A percentile compares a stretch with the other conserved stretches of the same genome.
phyloP scores from a whole-genome alignment of 306 rosid genomes.

The Boehmeria nivea region DNA sequence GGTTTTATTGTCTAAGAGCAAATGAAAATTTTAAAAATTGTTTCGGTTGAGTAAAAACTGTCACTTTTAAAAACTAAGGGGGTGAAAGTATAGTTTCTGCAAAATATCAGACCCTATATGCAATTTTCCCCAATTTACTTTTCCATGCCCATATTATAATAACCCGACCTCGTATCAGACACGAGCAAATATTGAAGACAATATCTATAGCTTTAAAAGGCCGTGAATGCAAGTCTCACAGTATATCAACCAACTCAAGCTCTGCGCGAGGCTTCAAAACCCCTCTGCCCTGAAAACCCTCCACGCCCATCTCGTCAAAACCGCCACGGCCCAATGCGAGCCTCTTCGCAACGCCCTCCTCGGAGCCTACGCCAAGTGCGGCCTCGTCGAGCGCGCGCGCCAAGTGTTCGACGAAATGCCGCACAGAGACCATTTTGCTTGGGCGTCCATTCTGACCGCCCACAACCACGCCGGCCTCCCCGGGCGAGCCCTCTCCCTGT shows the following conservation, averaged over 20 bases:
- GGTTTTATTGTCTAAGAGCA: too few relatives aligned
- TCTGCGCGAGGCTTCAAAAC: slow-evolving; percentile 32
- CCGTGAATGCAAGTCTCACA: slow-evolving; percentile 47
- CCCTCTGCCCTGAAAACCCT: slow-evolving; percentile 35
- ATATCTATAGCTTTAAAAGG: too few relatives aligned
- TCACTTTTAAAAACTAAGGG: too few relatives aligned
- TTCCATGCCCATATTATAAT: too few relatives aligned
- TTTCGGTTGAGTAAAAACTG: too few relatives aligned
- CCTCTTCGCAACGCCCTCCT: slow-evolving; percentile 67
- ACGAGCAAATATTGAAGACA: too few relatives aligned
- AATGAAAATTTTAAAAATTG: too few relatives aligned
- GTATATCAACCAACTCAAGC: slow-evolving; percentile 48
- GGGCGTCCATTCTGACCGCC: slow-evolving; percentile 79
- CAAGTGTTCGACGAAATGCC: slow-evolving; percentile 68
- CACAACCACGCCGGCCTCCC: slow-evolving; percentile 59
- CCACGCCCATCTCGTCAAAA: slow-evolving; percentile 58
- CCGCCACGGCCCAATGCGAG: slow-evolving; percentile 29
- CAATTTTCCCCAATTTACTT: too few relatives aligned
- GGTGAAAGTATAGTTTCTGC: too few relatives aligned
- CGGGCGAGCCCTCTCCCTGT: slow-evolving; percentile 37
- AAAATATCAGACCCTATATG: too few relatives aligned
- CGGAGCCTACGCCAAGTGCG: slow-evolving; percentile 48
- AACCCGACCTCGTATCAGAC: too few relatives aligned
- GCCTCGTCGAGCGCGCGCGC: slow-evolving; percentile 48
- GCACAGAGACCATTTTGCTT: slow-evolving; percentile 47